These are phyloP conservation scores for Phoenix roebelenii DNA, from an alignment of 176 grass and related monocot genomes.

Conservation along the genomic window DNA sequence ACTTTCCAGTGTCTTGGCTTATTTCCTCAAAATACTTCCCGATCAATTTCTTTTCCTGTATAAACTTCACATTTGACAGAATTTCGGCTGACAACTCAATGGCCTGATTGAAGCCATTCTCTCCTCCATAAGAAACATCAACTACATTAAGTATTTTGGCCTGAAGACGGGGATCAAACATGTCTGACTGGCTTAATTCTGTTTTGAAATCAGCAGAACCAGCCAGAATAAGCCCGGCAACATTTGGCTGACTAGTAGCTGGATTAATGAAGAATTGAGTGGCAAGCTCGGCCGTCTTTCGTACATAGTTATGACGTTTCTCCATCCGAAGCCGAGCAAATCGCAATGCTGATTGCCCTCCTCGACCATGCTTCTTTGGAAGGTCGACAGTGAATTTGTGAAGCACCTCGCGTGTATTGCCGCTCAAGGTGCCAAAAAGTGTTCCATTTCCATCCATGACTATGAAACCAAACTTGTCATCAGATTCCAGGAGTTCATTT, in stretches of 20 bases:
- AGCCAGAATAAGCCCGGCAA: slow-evolving; percentile 62
- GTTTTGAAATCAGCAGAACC: slow-evolving; percentile 78
- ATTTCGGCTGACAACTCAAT: slow-evolving; percentile 72
- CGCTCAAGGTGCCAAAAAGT: slow-evolving; percentile 61
- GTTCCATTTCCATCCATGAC: slow-evolving; percentile 76
- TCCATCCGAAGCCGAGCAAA: slow-evolving; percentile 70
- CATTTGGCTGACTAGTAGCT: slow-evolving; percentile 71
- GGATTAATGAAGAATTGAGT: slow-evolving; percentile 75
- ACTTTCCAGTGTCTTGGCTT: slow-evolving; percentile 64
- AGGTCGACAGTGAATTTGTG: slow-evolving; percentile 71
- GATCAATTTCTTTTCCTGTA: slow-evolving; percentile 50
- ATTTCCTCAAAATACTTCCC: slow-evolving; percentile 83
- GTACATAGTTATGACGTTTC: slow-evolving; percentile 65
- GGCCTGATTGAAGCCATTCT: slow-evolving; percentile 65
- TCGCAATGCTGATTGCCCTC: slow-evolving; percentile 63
- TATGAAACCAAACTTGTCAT: slow-evolving; percentile 79
- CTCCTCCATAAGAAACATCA: slow-evolving; percentile 70
- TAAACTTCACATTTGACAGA: slow-evolving; percentile 3
- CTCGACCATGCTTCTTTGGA: slow-evolving; percentile 71
- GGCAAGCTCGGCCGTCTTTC: slow-evolving; percentile 71
- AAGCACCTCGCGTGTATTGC: slow-evolving; percentile 65
- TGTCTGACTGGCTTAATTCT: slow-evolving; percentile 67
- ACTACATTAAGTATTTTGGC: slow-evolving; percentile 70
- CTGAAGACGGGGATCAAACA: slow-evolving; percentile 73
- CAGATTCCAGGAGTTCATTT: slow-evolving; percentile 68